Evolutionary conservation across 2,329 filamentous ascomycete species (phyloP), one percentile per base, ranked within the genome.

Genomic region (Penicillium sp.): DNA sequence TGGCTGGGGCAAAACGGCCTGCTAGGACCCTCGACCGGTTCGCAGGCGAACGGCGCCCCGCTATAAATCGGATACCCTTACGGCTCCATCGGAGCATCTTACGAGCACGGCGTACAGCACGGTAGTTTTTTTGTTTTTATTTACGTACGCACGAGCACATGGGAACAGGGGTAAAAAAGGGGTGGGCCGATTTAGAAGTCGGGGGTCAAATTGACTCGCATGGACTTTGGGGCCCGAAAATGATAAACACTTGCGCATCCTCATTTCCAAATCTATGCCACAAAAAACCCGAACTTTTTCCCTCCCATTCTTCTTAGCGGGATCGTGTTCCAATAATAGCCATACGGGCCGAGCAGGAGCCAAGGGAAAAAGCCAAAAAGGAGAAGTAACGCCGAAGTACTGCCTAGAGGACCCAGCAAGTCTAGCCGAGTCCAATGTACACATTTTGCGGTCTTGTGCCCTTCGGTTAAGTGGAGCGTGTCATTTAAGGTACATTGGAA

Each of bases 1-100:
- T 72, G 65, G 65, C 59, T 78, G 7, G 75, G 75, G 1, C 68
- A 75, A 39, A 67, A 69, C 42, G 73, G 74, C 28, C 39, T 72
- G 36, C 64, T 77, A 18, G 68, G 70, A 20, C 61, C 61, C 33
- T 53, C 54, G n/a, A 54, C 20, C 14, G 10, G 11, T 30, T 42
- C 18, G 40, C 24, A n/a, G n/a, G 16, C 42, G 27, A 51, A 41
- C 30, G 41, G 25, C 20, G 27, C 27, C 42, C 27, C 42, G 33
- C 48, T n/a, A 41, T 38, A 20, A 38, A 13, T 41, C 38, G 22
- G 20, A n/a, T 41, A 39, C 43, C 43, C 43, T 35, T 36, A n/a
- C 5, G 43, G 41, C 25, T 28, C 41, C 16, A 31, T 18, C 38
- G 13, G 38, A 36, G 38, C 39, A 41, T 13, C 7, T n/a, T 27